Evolutionary conservation across 768 basidiomycete genomes (phyloP).

Genomic region (Erythrobasidium yunnanense): DNA sequence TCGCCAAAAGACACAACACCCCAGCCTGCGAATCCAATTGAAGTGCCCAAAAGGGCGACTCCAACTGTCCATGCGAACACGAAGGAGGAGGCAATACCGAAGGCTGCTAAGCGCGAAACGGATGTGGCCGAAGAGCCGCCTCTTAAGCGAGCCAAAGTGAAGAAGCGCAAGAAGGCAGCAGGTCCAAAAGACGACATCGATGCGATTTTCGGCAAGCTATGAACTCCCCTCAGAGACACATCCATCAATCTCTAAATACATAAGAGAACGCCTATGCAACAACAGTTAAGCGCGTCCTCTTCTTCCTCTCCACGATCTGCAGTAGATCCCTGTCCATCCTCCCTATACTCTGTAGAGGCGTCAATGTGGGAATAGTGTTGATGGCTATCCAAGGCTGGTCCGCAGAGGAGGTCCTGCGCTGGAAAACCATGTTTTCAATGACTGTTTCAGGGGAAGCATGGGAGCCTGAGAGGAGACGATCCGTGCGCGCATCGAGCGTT

Average conservation of each 20-base stretch:
- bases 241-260: neutral
- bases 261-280: neutral
- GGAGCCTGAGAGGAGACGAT: neutral
- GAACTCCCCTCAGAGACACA: neutral
- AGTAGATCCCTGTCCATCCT: neutral
- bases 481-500: neutral
- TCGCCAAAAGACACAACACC: neutral
- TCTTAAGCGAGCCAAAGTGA: neutral
- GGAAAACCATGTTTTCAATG: constrained; percentile 15
- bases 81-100: neutral
- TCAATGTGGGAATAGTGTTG: constrained; percentile 8
- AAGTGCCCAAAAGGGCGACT: neutral
- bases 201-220: constrained; percentile 14
- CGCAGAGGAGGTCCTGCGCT: neutral
- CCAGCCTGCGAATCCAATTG: neutral
- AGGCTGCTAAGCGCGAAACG: too few relatives aligned
- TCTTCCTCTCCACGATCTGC: neutral
- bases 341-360: neutral
- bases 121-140: neutral
- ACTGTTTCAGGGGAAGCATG: constrained; percentile 2
- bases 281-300: constrained; percentile 2
- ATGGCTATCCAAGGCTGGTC: constrained; percentile 6
- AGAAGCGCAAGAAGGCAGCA: constrained; percentile 22
- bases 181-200: constrained; percentile 14
- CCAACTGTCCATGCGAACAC: neutral